Base-by-base conservation (phyloP, 805 yeast species). In the Suhomyces kilbournensis region DNA sequence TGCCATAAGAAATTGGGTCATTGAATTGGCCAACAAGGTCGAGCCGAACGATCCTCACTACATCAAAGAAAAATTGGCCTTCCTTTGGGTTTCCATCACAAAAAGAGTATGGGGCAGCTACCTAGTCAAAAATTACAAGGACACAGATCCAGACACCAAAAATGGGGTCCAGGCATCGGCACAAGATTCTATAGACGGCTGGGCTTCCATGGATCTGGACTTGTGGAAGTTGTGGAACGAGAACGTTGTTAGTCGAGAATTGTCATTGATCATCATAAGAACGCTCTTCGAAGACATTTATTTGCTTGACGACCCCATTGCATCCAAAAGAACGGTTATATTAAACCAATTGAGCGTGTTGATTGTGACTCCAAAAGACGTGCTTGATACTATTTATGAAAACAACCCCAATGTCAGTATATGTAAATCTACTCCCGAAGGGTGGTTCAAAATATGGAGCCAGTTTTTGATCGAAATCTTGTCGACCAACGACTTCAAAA, bases 211-310 rank as follows among this genome's bases (percentile, higher is more conserved):
- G 97, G 99, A 94, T 62, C 71, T 77, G 14, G 86, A 86, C 58
- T 74, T 94, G 42, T 79, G 84, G 58, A 79, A 80, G 48, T 71
- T 94, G 56, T 94, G 98, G 98, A 76, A 79, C 52, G 73, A 71
- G 53, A 81, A 80, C 49, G 69, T 76, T 15, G 79, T 82, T 22
- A 78, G 92, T 3, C 77, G 96, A 56, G 97, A 91, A 63, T 72
- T 94, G 47, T 77, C 92, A 2, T 72, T 93, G 22, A 82, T 88
- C 46, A 87, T 94, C 5, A 81, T 90, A 58, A 76, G 97, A 62
- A 90, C 96, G 3, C 70, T 94, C 15, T 94, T 93, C 64, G 99
- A 94, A 70, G 99, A 94, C 65, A 83, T 94, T 9, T 94, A 90
- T 64, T 74, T 96, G 48, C 76, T 94, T 46, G 98, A 94, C 59